Percentiles rank a stretch among this genome's conserved stretches.
Evolutionary conservation across 768 basidiomycete genomes (phyloP).

Genomic region (Macrocybe gigantea): DNA sequence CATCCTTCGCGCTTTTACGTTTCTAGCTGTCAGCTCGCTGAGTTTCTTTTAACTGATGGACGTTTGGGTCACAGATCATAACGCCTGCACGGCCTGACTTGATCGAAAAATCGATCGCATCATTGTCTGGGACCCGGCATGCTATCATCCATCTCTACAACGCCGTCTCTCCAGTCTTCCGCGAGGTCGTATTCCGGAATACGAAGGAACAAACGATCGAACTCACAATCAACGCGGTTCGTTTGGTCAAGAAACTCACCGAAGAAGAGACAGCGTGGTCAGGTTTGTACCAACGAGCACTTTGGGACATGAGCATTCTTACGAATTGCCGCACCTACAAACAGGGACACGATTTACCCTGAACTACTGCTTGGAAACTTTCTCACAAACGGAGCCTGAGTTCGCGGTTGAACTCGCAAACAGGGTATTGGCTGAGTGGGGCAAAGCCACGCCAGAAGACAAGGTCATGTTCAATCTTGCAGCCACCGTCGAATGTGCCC

Average conservation of each 20-base stretch:
- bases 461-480: constrained; percentile 83
- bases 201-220: constrained; percentile 68
- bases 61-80: constrained; percentile 46
- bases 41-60: too few species aligned
- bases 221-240: constrained; percentile 66
- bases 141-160: constrained; percentile 89
- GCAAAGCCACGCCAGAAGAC: constrained; percentile 50
- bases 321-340: background rate
- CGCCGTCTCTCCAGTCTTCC: constrained; percentile 71
- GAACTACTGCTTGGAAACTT: constrained; percentile 84
- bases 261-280: constrained; percentile 60
- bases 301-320: background rate
- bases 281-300: constrained; percentile 21
- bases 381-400: constrained; percentile 79
- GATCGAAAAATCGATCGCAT: constrained; percentile 65
- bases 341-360: constrained; percentile 59
- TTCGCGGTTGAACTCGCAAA: constrained; percentile 76
- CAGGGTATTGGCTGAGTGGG: constrained; percentile 69
- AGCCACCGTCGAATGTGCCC: constrained; percentile 78
- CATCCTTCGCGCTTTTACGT: background rate
- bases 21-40: background rate
- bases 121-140: constrained; percentile 68
- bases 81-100: constrained; percentile 78
- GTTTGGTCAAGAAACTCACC: constrained; percentile 60
- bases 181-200: constrained; percentile 76